A percentile compares a stretch with the other conserved stretches of the same genome.
Evolutionary conservation across 1,284 basidiomycete genomes (phyloP).

Genomic region (Tylopilus orsonianus): DNA sequence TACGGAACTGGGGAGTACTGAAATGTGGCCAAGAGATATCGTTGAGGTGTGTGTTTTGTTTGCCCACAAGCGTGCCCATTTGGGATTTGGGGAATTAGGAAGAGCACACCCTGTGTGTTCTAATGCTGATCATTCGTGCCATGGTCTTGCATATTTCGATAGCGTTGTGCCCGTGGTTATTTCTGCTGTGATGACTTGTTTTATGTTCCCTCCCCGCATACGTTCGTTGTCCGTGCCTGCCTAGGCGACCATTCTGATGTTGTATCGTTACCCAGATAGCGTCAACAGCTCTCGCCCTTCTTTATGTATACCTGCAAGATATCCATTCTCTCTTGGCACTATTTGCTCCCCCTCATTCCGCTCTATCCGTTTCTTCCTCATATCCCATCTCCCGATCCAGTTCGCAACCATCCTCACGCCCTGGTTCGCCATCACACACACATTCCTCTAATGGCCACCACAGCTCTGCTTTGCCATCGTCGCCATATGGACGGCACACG

Average conservation of each 20-base stretch:
- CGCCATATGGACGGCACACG: slow-evolving; percentile 8
- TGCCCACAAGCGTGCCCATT: not conserved
- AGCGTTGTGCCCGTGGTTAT: not conserved
- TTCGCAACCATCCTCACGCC: slow-evolving; percentile 27
- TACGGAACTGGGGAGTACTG: slow-evolving; percentile 37
- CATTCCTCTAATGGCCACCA: slow-evolving; percentile 9
- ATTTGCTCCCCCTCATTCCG: slow-evolving; percentile 9
- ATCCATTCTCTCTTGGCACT: slow-evolving; percentile 23
- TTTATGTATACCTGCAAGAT: slow-evolving; percentile 30
- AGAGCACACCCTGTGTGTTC: not conserved
- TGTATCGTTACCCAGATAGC: slow-evolving; percentile 22
- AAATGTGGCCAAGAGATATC: slow-evolving; percentile 27
- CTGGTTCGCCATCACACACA: slow-evolving; percentile 17
- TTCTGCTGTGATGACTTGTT: not conserved
- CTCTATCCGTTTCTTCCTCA: slow-evolving; percentile 15
- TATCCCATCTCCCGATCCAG: slow-evolving; percentile 22
- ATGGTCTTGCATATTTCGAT: not conserved
- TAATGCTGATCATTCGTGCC: not conserved
- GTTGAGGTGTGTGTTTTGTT: slow-evolving; percentile 29
- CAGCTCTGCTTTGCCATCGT: slow-evolving; percentile 4
- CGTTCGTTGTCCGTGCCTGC: not conserved
- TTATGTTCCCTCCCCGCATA: not conserved
- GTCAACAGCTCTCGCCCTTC: slow-evolving; percentile 33
- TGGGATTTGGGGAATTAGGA: not conserved
- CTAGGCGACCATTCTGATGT: slow-evolving; percentile 7